Base-by-base conservation (phyloP, 345 rosid species). In the Lenwebbia sp. region DNA sequence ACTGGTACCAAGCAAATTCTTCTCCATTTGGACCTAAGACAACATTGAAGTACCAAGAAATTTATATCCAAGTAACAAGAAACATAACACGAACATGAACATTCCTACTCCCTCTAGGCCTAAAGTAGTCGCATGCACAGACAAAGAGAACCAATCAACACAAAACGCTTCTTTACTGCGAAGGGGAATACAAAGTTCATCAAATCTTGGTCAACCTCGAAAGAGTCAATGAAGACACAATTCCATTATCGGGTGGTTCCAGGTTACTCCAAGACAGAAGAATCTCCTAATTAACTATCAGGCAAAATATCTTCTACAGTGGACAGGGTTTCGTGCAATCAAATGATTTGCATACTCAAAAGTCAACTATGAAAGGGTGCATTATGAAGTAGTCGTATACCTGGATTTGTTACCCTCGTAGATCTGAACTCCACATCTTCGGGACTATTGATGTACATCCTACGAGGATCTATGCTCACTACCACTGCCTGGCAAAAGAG, bases 1-100 rank as follows among this genome's bases (percentile, higher is more conserved):
- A 97, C 93, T 97, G 99, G 88, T 96, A 97, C 99, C 99, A 97
- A 7, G 98, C 99, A 89, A 93, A 95, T 88, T 94, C 94, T 92
- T 97, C 98, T 89, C 97, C 99, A 85, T 89, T 94, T 52, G 98
- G 98, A 85, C 99, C 99, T 95, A 90, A 88, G 82, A 62, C n/a
- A 82, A 19, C 81, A 70, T 37, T 37, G 82, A 86, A 86, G 85
- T 82, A 74, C 49, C 26, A 82, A 49, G 84, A 82, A 70, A 37
- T 70, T 33, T 11, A 70, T 70, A 70, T 70, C 4, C 47, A 70
- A 40, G 47, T 37, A 70, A 37, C 81, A 37, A 37, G 25, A 70
- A 70, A 33, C 81, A 70, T 70, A 37, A 70, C 8, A 37, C 0
- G 47, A 70, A 10, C 13, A 70, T 9, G 25, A 70, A 70, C 81